Evolutionary conservation across 768 basidiomycete genomes (phyloP).

Genomic region (Russula compacta): DNA sequence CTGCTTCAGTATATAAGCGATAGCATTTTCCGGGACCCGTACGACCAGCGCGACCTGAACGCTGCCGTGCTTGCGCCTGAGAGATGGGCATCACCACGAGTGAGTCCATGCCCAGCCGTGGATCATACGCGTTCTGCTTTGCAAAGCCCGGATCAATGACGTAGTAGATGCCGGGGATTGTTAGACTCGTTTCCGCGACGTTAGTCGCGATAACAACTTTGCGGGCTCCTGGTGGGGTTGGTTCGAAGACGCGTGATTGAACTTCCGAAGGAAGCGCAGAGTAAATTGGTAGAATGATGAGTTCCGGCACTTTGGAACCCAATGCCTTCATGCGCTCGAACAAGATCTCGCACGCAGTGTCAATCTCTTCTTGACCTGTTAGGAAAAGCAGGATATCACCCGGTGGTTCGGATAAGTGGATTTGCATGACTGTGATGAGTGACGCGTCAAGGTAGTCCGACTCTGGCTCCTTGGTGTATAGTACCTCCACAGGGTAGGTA

Average conservation of each 20-base stretch:
- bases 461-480: slow-evolving; percentile 99
- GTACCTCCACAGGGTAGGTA: slow-evolving; percentile 94
- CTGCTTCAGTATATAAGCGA: slow-evolving; percentile 94
- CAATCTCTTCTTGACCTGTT: slow-evolving; percentile 98
- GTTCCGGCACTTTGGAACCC: slow-evolving; percentile 96
- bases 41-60: slow-evolving; percentile 92
- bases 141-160: slow-evolving; percentile 98
- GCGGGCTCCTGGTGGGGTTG: slow-evolving; percentile 94
- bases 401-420: slow-evolving; percentile 95
- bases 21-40: slow-evolving; percentile 99
- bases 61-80: slow-evolving; percentile 94
- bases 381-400: slow-evolving; percentile 96
- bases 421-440: slow-evolving; percentile 98
- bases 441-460: slow-evolving; percentile 96
- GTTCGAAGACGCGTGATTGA: slow-evolving; percentile 96
- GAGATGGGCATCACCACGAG: slow-evolving; percentile 98
- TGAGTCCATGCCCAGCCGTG: slow-evolving; percentile 96
- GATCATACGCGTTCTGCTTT: slow-evolving; percentile 98
- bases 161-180: slow-evolving; percentile 98
- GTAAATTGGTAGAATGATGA: slow-evolving; percentile 95
- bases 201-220: slow-evolving; percentile 99
- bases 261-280: slow-evolving; percentile 97
- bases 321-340: slow-evolving; percentile 98
- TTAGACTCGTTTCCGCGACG: slow-evolving; percentile 96
- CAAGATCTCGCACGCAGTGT: slow-evolving; percentile 93